Conservation (phyloP, 192 early-diverging fungal genomes). For the Gonapodya sp. region DNA sequence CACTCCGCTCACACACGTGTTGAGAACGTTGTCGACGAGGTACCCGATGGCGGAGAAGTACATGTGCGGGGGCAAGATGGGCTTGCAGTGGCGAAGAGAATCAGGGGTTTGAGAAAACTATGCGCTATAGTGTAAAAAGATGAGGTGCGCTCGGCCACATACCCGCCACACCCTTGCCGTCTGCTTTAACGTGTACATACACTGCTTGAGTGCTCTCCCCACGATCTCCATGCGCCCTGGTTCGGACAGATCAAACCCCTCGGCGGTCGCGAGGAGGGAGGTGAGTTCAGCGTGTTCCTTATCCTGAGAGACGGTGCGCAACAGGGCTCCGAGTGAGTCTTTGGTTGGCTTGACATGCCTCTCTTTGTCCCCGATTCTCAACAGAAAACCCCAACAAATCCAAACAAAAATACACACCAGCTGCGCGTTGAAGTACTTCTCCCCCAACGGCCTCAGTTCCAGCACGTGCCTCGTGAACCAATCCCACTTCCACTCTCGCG, state of each 20-base stretch:
- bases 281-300: neutral
- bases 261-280: neutral
- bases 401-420: constrained; percentile 26
- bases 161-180: constrained; percentile 16
- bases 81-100: no score
- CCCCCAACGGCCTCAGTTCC: neutral
- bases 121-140: no score
- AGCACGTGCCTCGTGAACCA: neutral
- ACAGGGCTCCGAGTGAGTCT: neutral
- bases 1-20: constrained; percentile 19
- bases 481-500: neutral
- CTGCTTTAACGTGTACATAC: constrained; percentile 6
- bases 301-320: neutral
- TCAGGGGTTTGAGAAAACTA: no score
- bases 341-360: no score
- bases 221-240: neutral
- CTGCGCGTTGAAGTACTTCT: constrained; percentile 19
- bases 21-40: constrained; percentile 18
- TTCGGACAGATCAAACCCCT: neutral
- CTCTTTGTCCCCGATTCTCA: no score
- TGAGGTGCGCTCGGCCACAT: neutral
- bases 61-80: neutral
- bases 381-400: neutral
- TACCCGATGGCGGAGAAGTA: constrained; percentile 9
- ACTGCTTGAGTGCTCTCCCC: neutral